phyloP scores from a whole-genome alignment of 148 eudicot genomes.

The Talinum fruticosum region DNA sequence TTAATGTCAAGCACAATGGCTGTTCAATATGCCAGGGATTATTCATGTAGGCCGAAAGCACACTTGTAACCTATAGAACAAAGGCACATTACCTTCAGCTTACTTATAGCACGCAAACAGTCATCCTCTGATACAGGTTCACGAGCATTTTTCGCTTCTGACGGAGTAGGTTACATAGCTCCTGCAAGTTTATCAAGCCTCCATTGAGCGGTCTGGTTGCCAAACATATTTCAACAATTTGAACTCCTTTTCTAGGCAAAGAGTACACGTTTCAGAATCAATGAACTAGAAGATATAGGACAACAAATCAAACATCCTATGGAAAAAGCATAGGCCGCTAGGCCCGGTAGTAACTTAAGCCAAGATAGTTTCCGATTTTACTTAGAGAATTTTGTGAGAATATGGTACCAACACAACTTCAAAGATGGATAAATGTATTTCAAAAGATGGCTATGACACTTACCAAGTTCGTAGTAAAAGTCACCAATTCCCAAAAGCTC shows the following conservation, averaged over 20 bases:
- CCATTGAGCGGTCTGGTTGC: constrained; percentile 86
- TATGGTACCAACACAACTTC: background rate
- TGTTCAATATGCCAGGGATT: background rate
- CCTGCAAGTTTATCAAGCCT: constrained; percentile 92
- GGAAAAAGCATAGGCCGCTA: background rate
- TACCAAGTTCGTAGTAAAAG: constrained; percentile 97
- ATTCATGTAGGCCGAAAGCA: background rate
- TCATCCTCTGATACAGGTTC: constrained; percentile 96
- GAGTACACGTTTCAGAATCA: constrained; percentile 21
- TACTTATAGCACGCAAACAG: constrained; percentile 94
- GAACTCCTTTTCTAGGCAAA: constrained; percentile 68
- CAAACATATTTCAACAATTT: constrained; percentile 91
- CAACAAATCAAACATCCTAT: background rate
- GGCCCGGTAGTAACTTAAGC: background rate
- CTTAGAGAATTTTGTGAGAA: background rate
- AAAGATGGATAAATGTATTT: background rate
- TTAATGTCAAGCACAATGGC: background rate
- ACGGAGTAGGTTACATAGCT: constrained; percentile 62
- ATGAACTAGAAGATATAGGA: background rate
- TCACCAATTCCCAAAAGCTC: constrained; percentile 96
- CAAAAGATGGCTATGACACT: constrained; percentile 26
- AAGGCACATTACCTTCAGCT: constrained; percentile 68
- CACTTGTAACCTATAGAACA: background rate
- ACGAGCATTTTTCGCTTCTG: constrained; percentile 74
- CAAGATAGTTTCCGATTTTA: background rate